phyloP scores from a whole-genome alignment of 306 rosid species.

The Betula pendula region DNA sequence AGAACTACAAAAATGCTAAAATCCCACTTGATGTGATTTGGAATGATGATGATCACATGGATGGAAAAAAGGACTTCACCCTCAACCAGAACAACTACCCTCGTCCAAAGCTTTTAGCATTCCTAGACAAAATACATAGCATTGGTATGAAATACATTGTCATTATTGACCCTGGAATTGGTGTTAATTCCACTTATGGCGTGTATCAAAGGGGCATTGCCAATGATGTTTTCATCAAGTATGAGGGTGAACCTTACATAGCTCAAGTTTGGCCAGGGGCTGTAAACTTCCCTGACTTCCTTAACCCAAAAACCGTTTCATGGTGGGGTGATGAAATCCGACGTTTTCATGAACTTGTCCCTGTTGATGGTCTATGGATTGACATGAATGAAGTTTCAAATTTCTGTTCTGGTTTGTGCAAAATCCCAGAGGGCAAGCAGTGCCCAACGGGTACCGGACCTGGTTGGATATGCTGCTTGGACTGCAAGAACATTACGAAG shows the following conservation, averaged over 20 bases:
- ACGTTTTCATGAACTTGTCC: slow-evolving; percentile 93
- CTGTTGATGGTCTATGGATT: slow-evolving; percentile 94
- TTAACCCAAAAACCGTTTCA: slow-evolving; percentile 77
- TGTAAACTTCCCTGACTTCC: slow-evolving; percentile 91
- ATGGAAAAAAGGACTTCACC: slow-evolving; percentile 81
- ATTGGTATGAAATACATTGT: slow-evolving; percentile 92
- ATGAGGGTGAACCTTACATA: slow-evolving; percentile 76
- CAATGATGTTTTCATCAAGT: slow-evolving; percentile 85
- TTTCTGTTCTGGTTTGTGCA: slow-evolving; percentile 90
- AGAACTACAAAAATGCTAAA: slow-evolving; percentile 73
- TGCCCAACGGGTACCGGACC: slow-evolving; percentile 81
- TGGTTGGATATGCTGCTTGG: slow-evolving; percentile 90
- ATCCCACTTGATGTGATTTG: slow-evolving; percentile 96
- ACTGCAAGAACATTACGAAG: slow-evolving; percentile 83
- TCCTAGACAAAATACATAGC: slow-evolving; percentile 76
- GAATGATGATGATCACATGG: slow-evolving; percentile 99
- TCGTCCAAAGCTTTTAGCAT: slow-evolving; percentile 78
- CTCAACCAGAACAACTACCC: slow-evolving; percentile 68
- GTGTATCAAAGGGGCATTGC: slow-evolving; percentile 75
- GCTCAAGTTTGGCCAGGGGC: slow-evolving; percentile 99
- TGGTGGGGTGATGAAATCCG: slow-evolving; percentile 95
- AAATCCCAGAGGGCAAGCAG: slow-evolving; percentile 58
- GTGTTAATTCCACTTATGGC: slow-evolving; percentile 69
- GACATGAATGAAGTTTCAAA: slow-evolving; percentile 96
- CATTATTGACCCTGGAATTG: slow-evolving; percentile 87